Evolutionary conservation across 495 filamentous ascomycete species (phyloP).

Genomic region (Chaetomium cochliodes): DNA sequence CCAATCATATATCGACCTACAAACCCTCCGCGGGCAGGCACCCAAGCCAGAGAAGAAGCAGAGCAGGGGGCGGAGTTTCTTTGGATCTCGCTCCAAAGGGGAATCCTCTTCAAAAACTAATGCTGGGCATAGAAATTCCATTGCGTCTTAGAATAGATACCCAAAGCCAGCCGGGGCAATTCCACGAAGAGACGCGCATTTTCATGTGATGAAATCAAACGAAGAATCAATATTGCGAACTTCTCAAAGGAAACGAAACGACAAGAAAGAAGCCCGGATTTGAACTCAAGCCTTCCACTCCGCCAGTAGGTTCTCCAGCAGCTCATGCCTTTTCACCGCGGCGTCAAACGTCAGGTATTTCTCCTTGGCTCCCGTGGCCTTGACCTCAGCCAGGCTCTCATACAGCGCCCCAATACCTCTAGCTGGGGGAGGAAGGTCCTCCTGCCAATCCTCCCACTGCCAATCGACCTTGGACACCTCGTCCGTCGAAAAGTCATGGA

Average conservation of each 20-base stretch:
- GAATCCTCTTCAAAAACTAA: background rate
- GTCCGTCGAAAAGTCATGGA: conserved; percentile 45
- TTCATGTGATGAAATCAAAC: too few relatives aligned
- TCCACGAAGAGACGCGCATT: too few relatives aligned
- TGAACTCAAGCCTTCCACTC: conserved; percentile 23
- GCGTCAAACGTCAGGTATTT: conserved; percentile 44
- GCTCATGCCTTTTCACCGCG: conserved; percentile 45
- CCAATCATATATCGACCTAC: conserved; percentile 18
- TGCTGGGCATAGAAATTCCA: conserved; percentile 4
- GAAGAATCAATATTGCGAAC: too few relatives aligned
- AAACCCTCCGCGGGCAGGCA: conserved; percentile 13
- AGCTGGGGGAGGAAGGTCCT: conserved; percentile 37
- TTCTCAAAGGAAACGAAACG: too few relatives aligned
- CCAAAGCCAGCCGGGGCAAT: background rate
- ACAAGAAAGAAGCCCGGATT: too few relatives aligned
- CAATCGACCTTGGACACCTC: conserved; percentile 45
- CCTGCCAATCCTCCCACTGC: conserved; percentile 44
- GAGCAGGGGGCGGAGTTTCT: background rate
- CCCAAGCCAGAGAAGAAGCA: background rate
- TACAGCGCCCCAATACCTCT: conserved; percentile 52
- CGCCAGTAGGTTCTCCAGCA: conserved; percentile 28
- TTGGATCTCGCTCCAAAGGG: conserved; percentile 10
- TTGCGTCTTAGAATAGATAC: conserved; percentile 15
- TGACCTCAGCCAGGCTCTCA: conserved; percentile 45
- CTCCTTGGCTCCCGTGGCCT: background rate